Base-by-base conservation (phyloP, 805 yeast species). In the Suhomyces vadensis region DNA sequence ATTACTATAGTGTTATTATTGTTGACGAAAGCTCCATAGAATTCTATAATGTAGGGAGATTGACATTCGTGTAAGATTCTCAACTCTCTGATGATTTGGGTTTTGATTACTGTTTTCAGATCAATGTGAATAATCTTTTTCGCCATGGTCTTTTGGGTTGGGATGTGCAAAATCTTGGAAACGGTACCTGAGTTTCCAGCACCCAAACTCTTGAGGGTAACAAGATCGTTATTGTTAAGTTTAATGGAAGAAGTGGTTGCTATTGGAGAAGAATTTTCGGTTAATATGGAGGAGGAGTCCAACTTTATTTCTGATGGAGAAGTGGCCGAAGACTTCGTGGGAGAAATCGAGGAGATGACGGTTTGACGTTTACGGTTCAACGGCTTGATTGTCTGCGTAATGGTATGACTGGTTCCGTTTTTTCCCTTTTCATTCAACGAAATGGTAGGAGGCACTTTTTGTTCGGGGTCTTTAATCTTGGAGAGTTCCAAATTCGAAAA, bases 171-270 rank as follows among this genome's bases (percentile, higher is more conserved):
- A 9, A 90, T 95, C 58, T 91, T 89, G 37, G 85, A 72, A 2
- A 94, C 99, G 1, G 89, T 82, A 2, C 99, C 99, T 9, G 96
- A 89, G 60, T 88, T 91, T 9, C 99, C 99, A 22, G 88, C 77
- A 7, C 99, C 99, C 40, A 94, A 73, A 48, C 82, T 82, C 47
- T 87, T 82, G 41, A 94, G 62, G 25, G 82, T 79, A 11, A 90
- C 79, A 20, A 94, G 65, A 57, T 94, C 97, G 35, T 81, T 81
- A 50, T 60, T 66, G 41, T 61, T 58, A 25, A 71, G 55, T 35
- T 56, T 60, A 19, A 67, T 44, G 11, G 62, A 39, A 2, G 67
- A 48, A 1, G 72, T 66, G 20, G 75, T 63, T 21, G 69, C 57
- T 10, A 65, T 50, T 2, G 74, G 74, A 16, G 69, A 56, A 13